Base-by-base conservation (phyloP, 2,329 filamentous ascomycete genomes). In the Pseudogymnoascus sp. region DNA sequence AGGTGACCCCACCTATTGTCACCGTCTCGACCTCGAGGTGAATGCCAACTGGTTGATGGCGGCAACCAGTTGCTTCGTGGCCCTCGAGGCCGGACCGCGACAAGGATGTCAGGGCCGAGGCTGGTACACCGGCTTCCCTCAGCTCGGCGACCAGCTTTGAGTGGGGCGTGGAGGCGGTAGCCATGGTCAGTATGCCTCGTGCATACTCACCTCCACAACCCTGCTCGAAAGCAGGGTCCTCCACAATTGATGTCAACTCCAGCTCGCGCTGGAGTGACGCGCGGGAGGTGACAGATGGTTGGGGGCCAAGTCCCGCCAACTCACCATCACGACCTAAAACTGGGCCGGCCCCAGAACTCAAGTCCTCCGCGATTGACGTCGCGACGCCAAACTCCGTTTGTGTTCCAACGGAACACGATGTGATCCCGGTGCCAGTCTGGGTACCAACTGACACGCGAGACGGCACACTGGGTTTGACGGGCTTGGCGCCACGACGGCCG, bases 171-270 rank as follows among this genome's bases (percentile, higher is more conserved):
- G 50, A 56, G 50, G 50, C n/a, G 33, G 50, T n/a, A 19, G 50
- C 50, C 50, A 33, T 56, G 50, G 50, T 35, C 50, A 56, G 50
- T 56, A 31, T 56, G 50, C 50, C 50, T 21, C 50, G 50, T 56
- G 50, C 50, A 33, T 19, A 56, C 50, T 33, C 24, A 11, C 29
- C 50, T 56, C 50, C 50, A 56, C 50, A 14, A 56, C 19, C 29
- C 50, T 56, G 50, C 50, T 33, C 29, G 29, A 35, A 16, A 56
- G 29, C 50, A 56, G 29, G 16, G 19, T 33, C 50, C 50, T 56
- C 50, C 50, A 56, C 50, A 56, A 56, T 33, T 56, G 50, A 56
- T 56, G 50, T 56, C 50, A 56, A 56, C 50, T 56, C 50, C 50
- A 56, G 50, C 26, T 56, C 29, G 50, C 50, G 50, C 50, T 56